phyloP scores from a whole-genome alignment of 1,284 basidiomycete species.

The Apiotrichum porosum region DNA sequence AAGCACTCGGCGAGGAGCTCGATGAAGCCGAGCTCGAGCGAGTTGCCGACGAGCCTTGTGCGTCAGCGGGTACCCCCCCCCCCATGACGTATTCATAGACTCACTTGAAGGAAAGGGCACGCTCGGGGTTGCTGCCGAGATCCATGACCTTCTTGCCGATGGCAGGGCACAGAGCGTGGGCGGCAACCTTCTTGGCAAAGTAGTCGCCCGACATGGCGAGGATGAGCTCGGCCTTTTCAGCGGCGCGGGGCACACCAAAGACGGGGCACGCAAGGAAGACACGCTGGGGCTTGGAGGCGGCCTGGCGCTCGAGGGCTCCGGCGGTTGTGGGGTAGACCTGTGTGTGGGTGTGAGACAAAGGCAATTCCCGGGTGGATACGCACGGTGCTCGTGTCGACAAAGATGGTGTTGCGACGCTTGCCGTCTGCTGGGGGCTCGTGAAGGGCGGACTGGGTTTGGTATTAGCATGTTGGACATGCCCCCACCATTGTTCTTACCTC shows the following conservation, averaged over 20 bases:
- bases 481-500: too few relatives aligned
- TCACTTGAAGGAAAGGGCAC: conserved; percentile 72
- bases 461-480: too few relatives aligned
- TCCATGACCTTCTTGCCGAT: conserved; percentile 65
- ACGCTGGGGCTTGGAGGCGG: conserved; percentile 60
- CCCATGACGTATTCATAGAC: conserved; percentile 43
- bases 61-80: not conserved
- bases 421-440: too few relatives aligned
- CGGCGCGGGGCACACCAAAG: conserved; percentile 64
- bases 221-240: conserved; percentile 65
- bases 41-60: conserved; percentile 41
- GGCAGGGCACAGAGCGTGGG: conserved; percentile 65
- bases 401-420: conserved; percentile 55
- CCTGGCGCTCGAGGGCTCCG: conserved; percentile 67
- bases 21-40: conserved; percentile 52
- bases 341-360: not conserved
- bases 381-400: conserved; percentile 76
- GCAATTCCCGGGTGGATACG: conserved; percentile 26
- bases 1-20: conserved; percentile 75
- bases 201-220: conserved; percentile 78
- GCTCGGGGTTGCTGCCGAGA: conserved; percentile 49
- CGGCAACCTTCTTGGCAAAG: conserved; percentile 73
- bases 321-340: conserved; percentile 68
- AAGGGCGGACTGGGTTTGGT: too few relatives aligned
- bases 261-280: conserved; percentile 73